A percentile compares a stretch with the other conserved stretches of the same genome.
phyloP scores from a whole-genome alignment of 495 filamentous ascomycete genomes.

The Sporormia fimetaria region DNA sequence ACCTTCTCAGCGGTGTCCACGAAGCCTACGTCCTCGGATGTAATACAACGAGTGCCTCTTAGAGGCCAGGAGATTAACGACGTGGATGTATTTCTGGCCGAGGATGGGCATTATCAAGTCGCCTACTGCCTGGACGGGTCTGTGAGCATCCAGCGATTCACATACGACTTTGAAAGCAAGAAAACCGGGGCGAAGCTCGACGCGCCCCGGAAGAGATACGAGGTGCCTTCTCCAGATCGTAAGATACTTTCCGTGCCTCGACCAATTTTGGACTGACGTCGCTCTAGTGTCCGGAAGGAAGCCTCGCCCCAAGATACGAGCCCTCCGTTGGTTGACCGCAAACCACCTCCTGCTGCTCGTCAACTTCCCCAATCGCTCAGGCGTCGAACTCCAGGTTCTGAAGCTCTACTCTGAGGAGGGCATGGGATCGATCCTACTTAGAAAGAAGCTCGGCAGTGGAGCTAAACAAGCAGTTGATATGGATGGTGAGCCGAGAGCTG shows the following conservation, averaged over 20 bases:
- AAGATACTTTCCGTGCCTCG: too few species aligned
- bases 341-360: conserved; percentile 33
- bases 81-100: conserved; percentile 56
- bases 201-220: conserved; percentile 50
- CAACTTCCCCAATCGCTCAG: conserved; percentile 42
- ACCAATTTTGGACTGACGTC: too few species aligned
- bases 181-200: conserved; percentile 37
- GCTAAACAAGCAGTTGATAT: conserved; percentile 60
- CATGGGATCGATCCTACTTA: conserved; percentile 33
- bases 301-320: conserved; percentile 29
- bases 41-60: conserved; percentile 56
- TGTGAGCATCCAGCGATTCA: conserved; percentile 47
- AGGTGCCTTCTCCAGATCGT: conserved; percentile 46
- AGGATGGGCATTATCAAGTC: conserved; percentile 50
- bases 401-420: conserved; percentile 36
- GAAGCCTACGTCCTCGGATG: conserved; percentile 44
- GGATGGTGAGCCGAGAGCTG: too few species aligned
- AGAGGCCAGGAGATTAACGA: conserved; percentile 65
- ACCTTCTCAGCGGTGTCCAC: conserved; percentile 57
- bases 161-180: conserved; percentile 38
- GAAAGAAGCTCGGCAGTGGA: conserved; percentile 44
- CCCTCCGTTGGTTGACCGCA: conserved; percentile 56
- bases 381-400: conserved; percentile 62
- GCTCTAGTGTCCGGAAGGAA: conserved; percentile 28
- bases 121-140: conserved; percentile 74